Base-by-base conservation (phyloP, 768 basidiomycete species). In the Pleurotus tuoliensis region DNA sequence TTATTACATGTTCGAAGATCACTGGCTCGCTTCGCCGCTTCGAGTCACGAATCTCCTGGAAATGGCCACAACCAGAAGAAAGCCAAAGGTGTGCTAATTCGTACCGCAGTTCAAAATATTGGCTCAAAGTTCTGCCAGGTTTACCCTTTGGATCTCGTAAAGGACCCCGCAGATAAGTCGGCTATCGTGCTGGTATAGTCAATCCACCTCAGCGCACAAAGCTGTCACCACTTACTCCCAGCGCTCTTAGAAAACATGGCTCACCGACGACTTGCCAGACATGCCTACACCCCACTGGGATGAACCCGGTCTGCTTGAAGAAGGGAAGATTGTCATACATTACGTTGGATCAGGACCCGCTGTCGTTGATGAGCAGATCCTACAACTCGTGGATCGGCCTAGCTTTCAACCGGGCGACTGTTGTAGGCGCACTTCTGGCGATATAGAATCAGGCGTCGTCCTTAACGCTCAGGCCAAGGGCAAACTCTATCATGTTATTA, bases 311-410 rank as follows among this genome's bases (percentile, higher is more conserved):
- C 84, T 86, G 8, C 79, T 94, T 18, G 64, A 77, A 52, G 84
- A 80, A 53, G 92, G 92, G 40, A 92, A 94, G 77, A 87, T 94
- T 44, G 91, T 89, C 47, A 83, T 94, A 39, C 84, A 87, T 16
- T 91, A 87, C 68, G 74, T 84, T 37, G 73, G 78, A 0, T 68
- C 72, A 37, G 64, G 76, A 64, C 61, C 80, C 71, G 82, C 88
- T 57, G 83, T 95, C 59, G 76, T 90, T 13, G 76, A 73, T 3
- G 91, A 93, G 67, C 79, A 82, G 12, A 77, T 86, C 7, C 79
- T 93, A 56, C 71, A 71, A 20, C 82, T 95, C 7, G 75, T 90
- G 44, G 90, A 93, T 69, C 87, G 94, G 55, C 30, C 30, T 34
- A 78, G 77, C 39, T 84, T 94, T 62, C 84, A 87, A 60, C 79